Evolutionary conservation across 768 basidiomycete genomes (phyloP).

Genomic region (Phanerochaete carnosa): DNA sequence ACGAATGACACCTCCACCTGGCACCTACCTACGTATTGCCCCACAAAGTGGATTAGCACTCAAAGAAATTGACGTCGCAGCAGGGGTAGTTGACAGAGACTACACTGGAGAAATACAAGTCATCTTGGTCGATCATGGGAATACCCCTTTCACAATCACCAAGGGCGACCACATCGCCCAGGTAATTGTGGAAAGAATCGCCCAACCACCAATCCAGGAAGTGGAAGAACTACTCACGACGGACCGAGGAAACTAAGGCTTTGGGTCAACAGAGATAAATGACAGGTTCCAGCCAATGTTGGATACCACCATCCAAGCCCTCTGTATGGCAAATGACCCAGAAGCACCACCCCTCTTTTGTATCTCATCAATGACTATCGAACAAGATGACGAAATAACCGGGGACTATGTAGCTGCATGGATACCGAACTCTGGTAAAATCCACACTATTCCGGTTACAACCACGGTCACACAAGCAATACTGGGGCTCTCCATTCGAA

Average conservation of each 20-base stretch:
- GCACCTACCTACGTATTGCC: not conserved
- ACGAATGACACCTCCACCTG: not conserved
- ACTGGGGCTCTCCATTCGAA: not conserved
- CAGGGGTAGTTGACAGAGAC: conserved; percentile 3
- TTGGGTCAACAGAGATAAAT: not conserved
- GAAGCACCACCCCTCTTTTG: not conserved
- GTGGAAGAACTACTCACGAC: not conserved
- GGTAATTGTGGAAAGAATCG: conserved; percentile 7
- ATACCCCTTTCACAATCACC: not conserved
- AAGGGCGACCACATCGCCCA: not conserved
- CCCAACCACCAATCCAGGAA: not conserved
- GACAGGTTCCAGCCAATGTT: not conserved
- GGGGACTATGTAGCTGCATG: not conserved
- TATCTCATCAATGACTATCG: not conserved
- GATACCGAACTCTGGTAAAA: not conserved
- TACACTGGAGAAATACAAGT: conserved; percentile 6
- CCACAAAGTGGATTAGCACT: not conserved
- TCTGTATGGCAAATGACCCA: not conserved
- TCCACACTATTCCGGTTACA: not conserved
- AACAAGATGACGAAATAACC: not conserved
- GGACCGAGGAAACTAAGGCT: not conserved
- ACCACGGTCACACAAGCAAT: not conserved
- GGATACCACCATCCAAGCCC: not conserved
- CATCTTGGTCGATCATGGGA: conserved; percentile 3
- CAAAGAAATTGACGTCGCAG: conserved; percentile 4